These are phyloP conservation scores for Ilex asprella DNA, from an alignment of 257 asterid genomes.

Conservation along the genomic window DNA sequence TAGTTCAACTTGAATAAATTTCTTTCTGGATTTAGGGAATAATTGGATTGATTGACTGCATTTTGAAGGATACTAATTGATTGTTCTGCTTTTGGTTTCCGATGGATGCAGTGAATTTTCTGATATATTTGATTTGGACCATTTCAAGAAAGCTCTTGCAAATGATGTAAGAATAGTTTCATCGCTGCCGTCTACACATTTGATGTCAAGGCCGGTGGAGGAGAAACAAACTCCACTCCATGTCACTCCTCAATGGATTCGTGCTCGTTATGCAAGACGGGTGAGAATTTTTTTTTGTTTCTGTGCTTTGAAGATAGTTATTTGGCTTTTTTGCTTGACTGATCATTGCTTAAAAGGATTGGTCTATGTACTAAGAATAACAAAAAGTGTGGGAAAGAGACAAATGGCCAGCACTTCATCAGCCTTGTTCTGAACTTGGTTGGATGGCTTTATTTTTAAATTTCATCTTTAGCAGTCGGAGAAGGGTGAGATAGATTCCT, in stretches of 20 bases:
- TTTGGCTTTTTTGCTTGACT: neutral
- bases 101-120: conserved; percentile 82
- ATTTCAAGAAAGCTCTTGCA: conserved; percentile 71
- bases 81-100: conserved; percentile 10
- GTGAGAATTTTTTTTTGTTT: conserved; percentile 25
- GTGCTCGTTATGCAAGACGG: conserved; percentile 48
- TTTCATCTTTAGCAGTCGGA: too few species aligned
- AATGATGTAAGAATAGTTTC: conserved; percentile 80
- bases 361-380: neutral
- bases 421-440: too few species aligned
- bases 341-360: neutral
- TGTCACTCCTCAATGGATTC: conserved; percentile 75
- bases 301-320: neutral
- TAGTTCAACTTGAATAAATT: too few species aligned
- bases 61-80: neutral
- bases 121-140: conserved; percentile 87
- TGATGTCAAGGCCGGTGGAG: conserved; percentile 82
- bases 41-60: too few species aligned
- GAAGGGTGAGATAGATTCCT: too few species aligned
- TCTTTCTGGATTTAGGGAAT: too few species aligned
- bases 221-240: conserved; percentile 75
- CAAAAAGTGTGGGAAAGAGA: too few species aligned
- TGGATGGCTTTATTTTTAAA: too few species aligned
- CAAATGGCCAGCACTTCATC: too few species aligned
- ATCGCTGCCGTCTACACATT: conserved; percentile 85